A percentile compares a stretch with the other conserved stretches of the same genome.
Conservation (phyloP, 202 grass and related monocot genomes). For the Schoenoplectus triqueter region DNA sequence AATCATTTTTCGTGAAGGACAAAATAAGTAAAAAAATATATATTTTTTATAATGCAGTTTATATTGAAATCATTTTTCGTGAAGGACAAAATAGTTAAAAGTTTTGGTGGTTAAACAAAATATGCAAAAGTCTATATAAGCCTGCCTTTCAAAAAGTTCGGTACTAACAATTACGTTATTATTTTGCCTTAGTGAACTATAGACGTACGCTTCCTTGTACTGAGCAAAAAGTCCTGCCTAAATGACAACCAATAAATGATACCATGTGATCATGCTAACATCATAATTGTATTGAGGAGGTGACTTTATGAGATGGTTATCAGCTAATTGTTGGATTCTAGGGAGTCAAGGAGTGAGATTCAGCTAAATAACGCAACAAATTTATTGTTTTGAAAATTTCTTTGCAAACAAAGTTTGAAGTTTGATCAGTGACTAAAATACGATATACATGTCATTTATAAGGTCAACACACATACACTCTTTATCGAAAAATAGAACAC, state of each 20-base stretch:
- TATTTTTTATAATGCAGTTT: neutral
- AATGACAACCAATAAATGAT: neutral
- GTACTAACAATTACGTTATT: neutral
- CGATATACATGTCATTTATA: no score
- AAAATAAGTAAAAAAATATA: neutral
- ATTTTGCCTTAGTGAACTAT: neutral
- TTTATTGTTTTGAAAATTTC: no score
- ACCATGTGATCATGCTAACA: neutral
- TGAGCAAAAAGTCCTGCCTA: slow-evolving; percentile 2
- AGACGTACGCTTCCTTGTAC: neutral
- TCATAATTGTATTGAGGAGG: no score
- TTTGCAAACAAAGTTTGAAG: no score
- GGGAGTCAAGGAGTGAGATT: no score
- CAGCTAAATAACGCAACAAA: no score
- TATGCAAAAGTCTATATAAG: neutral
- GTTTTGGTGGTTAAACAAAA: slow-evolving; percentile 17
- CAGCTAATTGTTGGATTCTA: neutral
- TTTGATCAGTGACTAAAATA: no score
- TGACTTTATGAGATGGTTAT: no score
- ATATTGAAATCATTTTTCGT: neutral
- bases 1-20: neutral
- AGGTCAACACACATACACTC: no score
- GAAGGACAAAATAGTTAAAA: neutral
- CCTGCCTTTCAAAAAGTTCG: neutral
- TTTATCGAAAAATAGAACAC: no score